Evolutionary conservation across 345 rosid genomes (phyloP), one percentile per base, ranked within the genome.

Genomic region (Salix koriyanagi): DNA sequence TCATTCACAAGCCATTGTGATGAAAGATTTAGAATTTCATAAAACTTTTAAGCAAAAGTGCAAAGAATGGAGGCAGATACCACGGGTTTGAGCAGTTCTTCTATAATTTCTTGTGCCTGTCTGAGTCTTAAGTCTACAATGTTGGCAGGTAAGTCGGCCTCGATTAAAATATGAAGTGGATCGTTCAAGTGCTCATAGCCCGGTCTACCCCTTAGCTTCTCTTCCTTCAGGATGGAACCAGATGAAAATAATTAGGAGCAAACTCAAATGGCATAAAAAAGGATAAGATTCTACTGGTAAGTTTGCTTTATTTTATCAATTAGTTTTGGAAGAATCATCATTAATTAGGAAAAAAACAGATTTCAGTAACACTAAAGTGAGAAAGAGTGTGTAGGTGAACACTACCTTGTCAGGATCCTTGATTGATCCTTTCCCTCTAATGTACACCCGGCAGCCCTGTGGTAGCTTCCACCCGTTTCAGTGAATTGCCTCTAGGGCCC

Each of bases 391-490:
- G 71, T 39, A 30, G 62, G 26, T 32, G n/a, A 65, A 60, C 19
- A 79, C 62, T 85, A 93, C 99, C 89, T 93, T 93, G 82, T 93
- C 99, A 50, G 95, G 98, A 82, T 96, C 99, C 81, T 96, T 96
- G 77, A 96, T 96, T 67, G 99, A 96, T 46, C 99, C 99, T 80
- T 91, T 96, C 76, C 99, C 99, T 87, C 99, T 91, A 76, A 96
- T 96, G 85, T 82, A 93, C 25, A 96, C 97, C 23, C 98, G 99
- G 80, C 99, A 96, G 54, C 98, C 98, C 98, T 0, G 99, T 96
- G n/a, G 97, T 92, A 71, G 87, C 97, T 88, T 96, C 98, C 39
- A 96, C 99, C 77, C 99, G 92, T 85, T 96, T 96, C 80, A 96
- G 85, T 4, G 99, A 96, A 88, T 93, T 96, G 71, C 99, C 99